phyloP scores from a whole-genome alignment of 345 rosid species.

The Cardamine occulta region DNA sequence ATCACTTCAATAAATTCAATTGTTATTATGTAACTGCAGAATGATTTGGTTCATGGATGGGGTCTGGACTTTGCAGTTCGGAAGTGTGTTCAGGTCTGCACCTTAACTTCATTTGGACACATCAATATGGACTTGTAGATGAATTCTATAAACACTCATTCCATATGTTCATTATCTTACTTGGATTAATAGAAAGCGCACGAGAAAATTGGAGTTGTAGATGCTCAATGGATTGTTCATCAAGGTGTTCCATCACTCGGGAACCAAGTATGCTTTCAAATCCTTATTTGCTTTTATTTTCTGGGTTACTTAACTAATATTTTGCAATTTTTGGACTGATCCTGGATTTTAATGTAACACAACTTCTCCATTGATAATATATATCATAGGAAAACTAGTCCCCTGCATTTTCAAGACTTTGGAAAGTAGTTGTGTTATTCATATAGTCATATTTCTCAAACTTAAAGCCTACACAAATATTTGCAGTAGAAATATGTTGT shows the following conservation, averaged over 20 bases:
- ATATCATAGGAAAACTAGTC: neutral
- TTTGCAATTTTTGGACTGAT: neutral
- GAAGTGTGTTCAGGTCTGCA: conserved; percentile 65
- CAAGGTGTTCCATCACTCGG: conserved; percentile 74
- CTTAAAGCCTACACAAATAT: neutral
- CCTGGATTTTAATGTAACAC: neutral
- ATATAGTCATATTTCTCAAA: neutral
- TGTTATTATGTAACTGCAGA: conserved; percentile 45
- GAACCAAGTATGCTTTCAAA: conserved; percentile 55
- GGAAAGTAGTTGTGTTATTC: neutral
- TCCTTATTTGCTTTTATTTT: neutral
- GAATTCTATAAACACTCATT: neutral
- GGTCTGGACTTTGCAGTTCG: conserved; percentile 75
- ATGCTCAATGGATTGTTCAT: conserved; percentile 75
- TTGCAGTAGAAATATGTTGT: neutral
- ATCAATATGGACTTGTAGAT: neutral
- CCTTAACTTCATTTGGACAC: conserved; percentile 6
- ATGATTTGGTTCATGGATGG: conserved; percentile 84
- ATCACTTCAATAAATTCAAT: neutral
- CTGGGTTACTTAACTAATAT: neutral
- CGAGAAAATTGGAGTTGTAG: conserved; percentile 74
- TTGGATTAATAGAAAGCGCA: conserved; percentile 54
- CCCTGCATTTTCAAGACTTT: neutral
- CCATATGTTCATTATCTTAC: neutral
- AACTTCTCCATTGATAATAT: neutral